Conservation (phyloP, 78 protist genomes). For the Cavenderia fasciculata region DNA sequence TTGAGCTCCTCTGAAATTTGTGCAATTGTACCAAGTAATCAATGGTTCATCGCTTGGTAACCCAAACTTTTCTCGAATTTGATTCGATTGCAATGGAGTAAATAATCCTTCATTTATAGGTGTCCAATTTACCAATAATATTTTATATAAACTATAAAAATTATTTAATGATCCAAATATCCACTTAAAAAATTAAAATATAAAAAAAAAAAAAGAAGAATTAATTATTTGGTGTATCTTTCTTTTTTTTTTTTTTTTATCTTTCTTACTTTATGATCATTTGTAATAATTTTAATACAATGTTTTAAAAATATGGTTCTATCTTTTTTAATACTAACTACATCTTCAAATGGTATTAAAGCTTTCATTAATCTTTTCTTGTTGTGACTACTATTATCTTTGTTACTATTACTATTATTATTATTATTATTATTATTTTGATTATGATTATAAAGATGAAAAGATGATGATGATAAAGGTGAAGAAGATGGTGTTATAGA, state of each 20-base stretch:
- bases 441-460: too few relatives aligned
- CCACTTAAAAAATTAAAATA: neutral
- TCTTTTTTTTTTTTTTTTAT: too few relatives aligned
- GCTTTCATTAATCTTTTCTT: constrained; percentile 46
- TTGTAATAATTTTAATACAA: constrained; percentile 38
- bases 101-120: neutral
- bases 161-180: constrained; percentile 34
- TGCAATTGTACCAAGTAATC: constrained; percentile 55
- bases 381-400: neutral
- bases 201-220: too few relatives aligned
- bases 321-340: constrained; percentile 37
- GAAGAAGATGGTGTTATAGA: too few relatives aligned
- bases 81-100: constrained; percentile 23
- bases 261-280: constrained; percentile 5
- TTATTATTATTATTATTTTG: neutral
- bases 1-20: constrained; percentile 67
- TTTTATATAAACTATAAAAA: constrained; percentile 17
- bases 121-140: constrained; percentile 23
- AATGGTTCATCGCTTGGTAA: constrained; percentile 42
- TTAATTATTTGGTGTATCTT: too few relatives aligned
- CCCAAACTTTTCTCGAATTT: constrained; percentile 24
- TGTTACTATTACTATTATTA: neutral
- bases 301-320: constrained; percentile 27
- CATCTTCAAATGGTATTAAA: constrained; percentile 65
- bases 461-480: too few relatives aligned